Percentiles rank a stretch among this genome's conserved stretches.
Conservation (phyloP, 2,329 filamentous ascomycete species). For the Leptographium lundbergii region DNA sequence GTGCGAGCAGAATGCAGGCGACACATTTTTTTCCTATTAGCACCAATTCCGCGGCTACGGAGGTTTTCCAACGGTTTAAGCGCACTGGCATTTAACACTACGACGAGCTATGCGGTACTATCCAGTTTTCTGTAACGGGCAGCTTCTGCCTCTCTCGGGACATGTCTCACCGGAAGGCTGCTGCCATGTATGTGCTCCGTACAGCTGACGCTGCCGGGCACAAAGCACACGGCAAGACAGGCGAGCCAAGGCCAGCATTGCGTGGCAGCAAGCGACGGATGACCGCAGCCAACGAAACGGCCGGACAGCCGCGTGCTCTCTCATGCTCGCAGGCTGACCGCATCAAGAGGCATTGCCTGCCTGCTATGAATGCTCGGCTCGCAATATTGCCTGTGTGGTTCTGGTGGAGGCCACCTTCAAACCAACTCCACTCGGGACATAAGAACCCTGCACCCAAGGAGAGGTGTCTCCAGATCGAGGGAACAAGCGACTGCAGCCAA, state of each 20-base stretch:
- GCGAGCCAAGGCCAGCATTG: too few species aligned
- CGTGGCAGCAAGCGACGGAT: too few species aligned
- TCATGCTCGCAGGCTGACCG: background rate
- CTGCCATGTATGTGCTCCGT: too few species aligned
- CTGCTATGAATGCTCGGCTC: background rate
- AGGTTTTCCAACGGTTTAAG: background rate
- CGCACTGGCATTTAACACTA: background rate
- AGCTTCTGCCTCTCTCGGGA: background rate
- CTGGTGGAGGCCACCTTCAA: background rate
- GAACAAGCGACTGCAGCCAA: background rate
- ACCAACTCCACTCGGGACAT: background rate
- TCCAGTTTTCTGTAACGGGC: background rate
- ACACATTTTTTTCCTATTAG: background rate
- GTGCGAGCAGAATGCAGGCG: background rate
- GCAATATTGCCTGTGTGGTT: background rate
- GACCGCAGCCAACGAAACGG: too few species aligned
- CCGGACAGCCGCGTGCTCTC: too few species aligned
- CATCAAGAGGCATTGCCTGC: background rate
- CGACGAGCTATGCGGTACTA: background rate
- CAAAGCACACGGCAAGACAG: too few species aligned
- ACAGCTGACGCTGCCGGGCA: too few species aligned
- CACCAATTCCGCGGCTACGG: background rate
- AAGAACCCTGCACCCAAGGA: background rate
- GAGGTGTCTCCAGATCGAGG: background rate
- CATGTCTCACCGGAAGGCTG: background rate